Percentiles rank a stretch among this genome's conserved stretches.
phyloP scores from a whole-genome alignment of 441 rosid genomes.

The Dalechampia spathulata region DNA sequence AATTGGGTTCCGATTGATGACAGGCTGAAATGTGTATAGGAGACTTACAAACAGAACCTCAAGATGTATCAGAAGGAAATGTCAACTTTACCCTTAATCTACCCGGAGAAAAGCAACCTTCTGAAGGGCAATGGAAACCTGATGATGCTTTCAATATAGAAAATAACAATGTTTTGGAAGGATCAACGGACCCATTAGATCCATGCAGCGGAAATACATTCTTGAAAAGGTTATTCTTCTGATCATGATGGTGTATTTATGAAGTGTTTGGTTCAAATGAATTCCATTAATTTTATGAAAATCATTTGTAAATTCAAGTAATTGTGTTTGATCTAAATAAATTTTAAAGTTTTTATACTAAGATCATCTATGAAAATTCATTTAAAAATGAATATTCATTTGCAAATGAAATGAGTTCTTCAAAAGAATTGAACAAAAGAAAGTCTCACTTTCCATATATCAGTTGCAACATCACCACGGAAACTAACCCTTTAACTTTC shows the following conservation, averaged over 20 bases:
- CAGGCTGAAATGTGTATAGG: conserved; percentile 51
- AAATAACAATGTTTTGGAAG: conserved; percentile 33
- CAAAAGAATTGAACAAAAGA: no score
- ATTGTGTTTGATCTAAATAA: no score
- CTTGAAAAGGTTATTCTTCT: conserved; percentile 53
- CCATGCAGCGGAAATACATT: conserved; percentile 51
- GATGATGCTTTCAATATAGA: conserved; percentile 25
- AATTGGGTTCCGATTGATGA: conserved; percentile 11
- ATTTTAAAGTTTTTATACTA: no score
- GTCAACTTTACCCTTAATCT: conserved; percentile 15
- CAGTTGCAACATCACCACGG: no score
- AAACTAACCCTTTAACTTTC: neutral
- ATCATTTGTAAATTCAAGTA: no score
- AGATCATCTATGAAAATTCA: no score
- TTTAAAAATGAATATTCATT: no score
- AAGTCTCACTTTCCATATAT: no score
- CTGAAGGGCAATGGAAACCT: conserved; percentile 18
- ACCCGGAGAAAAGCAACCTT: conserved; percentile 28
- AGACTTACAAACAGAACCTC: conserved; percentile 36
- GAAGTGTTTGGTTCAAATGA: no score
- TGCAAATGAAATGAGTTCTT: no score
- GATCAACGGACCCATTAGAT: conserved; percentile 29
- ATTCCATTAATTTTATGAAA: no score
- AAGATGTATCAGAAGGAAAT: conserved; percentile 29
- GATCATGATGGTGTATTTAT: conserved; percentile 16